These are phyloP conservation scores for Yarrowia sp. DNA, from an alignment of 805 yeast species.

Conservation along the genomic window DNA sequence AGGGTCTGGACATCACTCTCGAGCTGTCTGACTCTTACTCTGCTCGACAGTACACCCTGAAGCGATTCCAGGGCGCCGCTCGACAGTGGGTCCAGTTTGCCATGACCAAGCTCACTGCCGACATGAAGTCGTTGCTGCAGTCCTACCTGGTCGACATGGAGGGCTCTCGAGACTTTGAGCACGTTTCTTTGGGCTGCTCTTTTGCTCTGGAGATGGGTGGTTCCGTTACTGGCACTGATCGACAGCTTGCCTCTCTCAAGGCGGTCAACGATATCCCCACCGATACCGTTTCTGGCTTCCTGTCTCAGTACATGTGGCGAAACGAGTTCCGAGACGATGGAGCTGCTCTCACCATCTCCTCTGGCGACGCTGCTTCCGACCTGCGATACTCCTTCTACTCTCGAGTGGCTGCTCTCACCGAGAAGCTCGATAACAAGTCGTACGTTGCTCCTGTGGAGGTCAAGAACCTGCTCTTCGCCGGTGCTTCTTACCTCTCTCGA, in stretches of 20 bases:
- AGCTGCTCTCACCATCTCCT: slow-evolving; percentile 10
- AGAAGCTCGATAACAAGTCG: slow-evolving; percentile 42
- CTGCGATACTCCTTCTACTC: slow-evolving; percentile 41
- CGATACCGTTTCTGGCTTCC: slow-evolving; percentile 69
- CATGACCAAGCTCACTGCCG: slow-evolving; percentile 67
- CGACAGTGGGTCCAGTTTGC: slow-evolving; percentile 70
- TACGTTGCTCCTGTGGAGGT: slow-evolving; percentile 45
- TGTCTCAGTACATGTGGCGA: slow-evolving; percentile 81
- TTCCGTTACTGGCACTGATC: slow-evolving; percentile 65
- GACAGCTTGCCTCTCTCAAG: slow-evolving; percentile 63
- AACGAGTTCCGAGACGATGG: slow-evolving; percentile 49
- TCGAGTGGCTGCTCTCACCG: slow-evolving; percentile 44
- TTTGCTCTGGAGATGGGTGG: slow-evolving; percentile 93
- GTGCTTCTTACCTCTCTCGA: slow-evolving; percentile 54
- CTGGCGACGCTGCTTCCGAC: slow-evolving; percentile 32
- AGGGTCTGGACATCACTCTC: slow-evolving; percentile 58
- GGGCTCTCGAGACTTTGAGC: slow-evolving; percentile 50
- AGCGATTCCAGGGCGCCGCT: slow-evolving; percentile 64
- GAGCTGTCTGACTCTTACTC: slow-evolving; percentile 74
- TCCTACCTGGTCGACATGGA: slow-evolving; percentile 67
- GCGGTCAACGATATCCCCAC: slow-evolving; percentile 52
- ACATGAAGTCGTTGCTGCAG: slow-evolving; percentile 79
- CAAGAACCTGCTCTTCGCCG: slow-evolving; percentile 45
- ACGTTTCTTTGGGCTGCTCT: slow-evolving; percentile 79
- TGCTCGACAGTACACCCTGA: slow-evolving; percentile 76